Evolutionary conservation across 495 filamentous ascomycete species (phyloP), one percentile per base, ranked within the genome.

Genomic region (Baudoinia panamericana): DNA sequence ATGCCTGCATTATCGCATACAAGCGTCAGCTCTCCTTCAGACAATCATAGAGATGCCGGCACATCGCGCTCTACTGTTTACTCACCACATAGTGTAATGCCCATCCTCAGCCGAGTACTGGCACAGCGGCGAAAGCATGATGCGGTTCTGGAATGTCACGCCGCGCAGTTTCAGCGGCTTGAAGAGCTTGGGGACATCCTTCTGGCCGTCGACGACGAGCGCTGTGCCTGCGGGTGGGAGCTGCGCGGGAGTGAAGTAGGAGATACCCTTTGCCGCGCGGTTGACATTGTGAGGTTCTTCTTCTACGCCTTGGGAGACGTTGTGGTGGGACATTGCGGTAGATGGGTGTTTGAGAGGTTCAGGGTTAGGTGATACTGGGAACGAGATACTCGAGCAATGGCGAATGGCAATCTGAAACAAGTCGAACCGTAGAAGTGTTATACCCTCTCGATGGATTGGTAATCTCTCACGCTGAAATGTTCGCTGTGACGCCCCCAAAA

Each of bases 171-270:
- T 54, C 24, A 53, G 45, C 4, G 50, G 46, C 50, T 70, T 64
- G 55, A 81, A 85, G n/a, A 84, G 68, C 56, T 78, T 84, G 0
- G 79, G 78, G 17, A 72, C 66, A 3, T 63, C 49, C 23, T 63
- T 64, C 17, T 68, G 69, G 58, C 69, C 63, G 3, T 53, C 46
- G 5, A 75, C 71, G 40, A 75, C 60, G 5, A 68, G 63, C 3
- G 78, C 76, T 0, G 76, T 80, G 8, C 80, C 80, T 4, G 75
- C 67, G 0, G 78, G 71, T 1, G 76, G 74, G 1, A 59, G 49
- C 50, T 84, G 80, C 2, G 61, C 67, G 2, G 80, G 80, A 0
- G 80, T 80, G 61, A 72, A 84, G 64, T 76, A 84, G 24, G 75
- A 65, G 46, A 81, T 67, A 12, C 50, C 50, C 11, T 24, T 30